phyloP scores from a whole-genome alignment of 192 early-diverging fungal genomes.

The Phlyctochytrium planicorne region DNA sequence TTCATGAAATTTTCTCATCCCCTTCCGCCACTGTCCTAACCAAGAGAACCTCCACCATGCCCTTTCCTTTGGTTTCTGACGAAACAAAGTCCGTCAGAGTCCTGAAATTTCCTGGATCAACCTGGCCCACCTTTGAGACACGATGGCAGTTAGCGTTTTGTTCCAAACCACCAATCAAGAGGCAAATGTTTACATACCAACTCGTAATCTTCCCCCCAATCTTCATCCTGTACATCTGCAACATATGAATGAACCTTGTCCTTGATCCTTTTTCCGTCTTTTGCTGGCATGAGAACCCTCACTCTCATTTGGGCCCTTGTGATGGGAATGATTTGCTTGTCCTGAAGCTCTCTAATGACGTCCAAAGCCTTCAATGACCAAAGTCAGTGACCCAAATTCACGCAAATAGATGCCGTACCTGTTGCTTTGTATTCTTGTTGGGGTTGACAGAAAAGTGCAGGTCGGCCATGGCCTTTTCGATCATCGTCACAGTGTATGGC shows the following conservation, averaged over 20 bases:
- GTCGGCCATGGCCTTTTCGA: constrained; percentile 96
- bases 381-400: constrained; percentile 6
- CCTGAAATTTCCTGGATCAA: constrained; percentile 94
- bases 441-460: constrained; percentile 90
- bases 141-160: constrained; percentile 4
- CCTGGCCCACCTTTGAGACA: constrained; percentile 67
- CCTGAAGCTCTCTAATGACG: constrained; percentile 89
- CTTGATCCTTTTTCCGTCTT: constrained; percentile 86
- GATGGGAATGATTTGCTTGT: constrained; percentile 87
- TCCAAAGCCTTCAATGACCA: constrained; percentile 73
- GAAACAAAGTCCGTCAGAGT: constrained; percentile 80
- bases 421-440: constrained; percentile 84
- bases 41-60: constrained; percentile 83
- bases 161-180: background rate
- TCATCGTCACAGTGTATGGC: constrained; percentile 96
- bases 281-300: constrained; percentile 72
- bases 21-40: constrained; percentile 37
- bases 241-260: constrained; percentile 68
- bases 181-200: constrained; percentile 51
- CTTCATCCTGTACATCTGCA: constrained; percentile 71
- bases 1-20: constrained; percentile 28
- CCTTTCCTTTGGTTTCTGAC: constrained; percentile 81
- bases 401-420: constrained; percentile 39
- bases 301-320: constrained; percentile 92
- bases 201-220: constrained; percentile 82